Percentiles rank a stretch among this genome's conserved stretches.
Conservation (phyloP, 345 rosid genomes). For the Anastatica hierochuntica region DNA sequence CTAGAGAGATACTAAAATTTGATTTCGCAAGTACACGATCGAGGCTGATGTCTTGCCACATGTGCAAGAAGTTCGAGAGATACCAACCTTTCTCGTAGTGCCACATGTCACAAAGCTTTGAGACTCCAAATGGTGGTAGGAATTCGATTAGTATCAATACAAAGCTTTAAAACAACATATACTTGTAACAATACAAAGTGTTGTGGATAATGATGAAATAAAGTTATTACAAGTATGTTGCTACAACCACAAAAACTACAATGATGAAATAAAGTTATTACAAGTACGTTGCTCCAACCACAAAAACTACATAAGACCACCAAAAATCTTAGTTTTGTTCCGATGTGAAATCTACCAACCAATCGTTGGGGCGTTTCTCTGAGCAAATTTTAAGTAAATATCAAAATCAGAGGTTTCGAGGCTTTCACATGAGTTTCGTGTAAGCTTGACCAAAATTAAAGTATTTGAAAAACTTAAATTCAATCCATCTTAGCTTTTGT, state of each 20-base stretch:
- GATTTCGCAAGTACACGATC: too few relatives aligned
- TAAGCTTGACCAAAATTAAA: conserved; percentile 25
- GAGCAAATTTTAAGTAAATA: conserved; percentile 21
- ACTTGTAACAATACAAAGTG: not conserved
- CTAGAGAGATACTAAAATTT: too few relatives aligned
- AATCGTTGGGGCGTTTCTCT: conserved; percentile 1
- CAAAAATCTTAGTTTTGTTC: conserved; percentile 1
- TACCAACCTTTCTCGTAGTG: not conserved
- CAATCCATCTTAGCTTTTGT: conserved; percentile 10
- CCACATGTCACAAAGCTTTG: conserved; percentile 5
- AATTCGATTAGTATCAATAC: not conserved
- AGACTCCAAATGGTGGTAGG: not conserved
- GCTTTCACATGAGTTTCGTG: conserved; percentile 31
- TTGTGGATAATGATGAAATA: not conserved
- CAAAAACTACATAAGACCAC: conserved; percentile 7
- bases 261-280: conserved; percentile 1
- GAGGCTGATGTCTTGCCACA: conserved; percentile 12
- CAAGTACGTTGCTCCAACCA: conserved; percentile 8
- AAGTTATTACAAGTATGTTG: not conserved
- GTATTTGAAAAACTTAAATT: not conserved
- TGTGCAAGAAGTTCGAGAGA: conserved; percentile 1
- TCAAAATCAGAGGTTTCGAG: conserved; percentile 19
- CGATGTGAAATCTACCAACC: conserved; percentile 29
- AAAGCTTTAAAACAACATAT: not conserved
- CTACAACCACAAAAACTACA: conserved; percentile 10